These are phyloP conservation scores for Fusarium irregulare DNA, from an alignment of 2,329 filamentous ascomycete genomes.

Conservation along the genomic window DNA sequence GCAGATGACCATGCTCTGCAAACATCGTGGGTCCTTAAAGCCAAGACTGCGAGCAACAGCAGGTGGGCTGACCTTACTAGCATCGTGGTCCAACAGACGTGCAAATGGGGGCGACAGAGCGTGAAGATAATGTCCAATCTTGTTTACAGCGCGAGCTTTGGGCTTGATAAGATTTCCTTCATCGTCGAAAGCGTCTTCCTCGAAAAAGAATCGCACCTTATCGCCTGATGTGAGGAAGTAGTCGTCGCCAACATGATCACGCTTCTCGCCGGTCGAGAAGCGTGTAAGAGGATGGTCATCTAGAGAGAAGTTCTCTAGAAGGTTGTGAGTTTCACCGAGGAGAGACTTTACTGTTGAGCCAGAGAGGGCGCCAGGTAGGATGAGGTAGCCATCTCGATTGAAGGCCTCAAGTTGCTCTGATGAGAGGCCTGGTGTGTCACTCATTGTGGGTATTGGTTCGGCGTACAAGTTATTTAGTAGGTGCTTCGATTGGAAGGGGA, in stretches of 20 bases:
- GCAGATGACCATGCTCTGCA: conserved; percentile 98
- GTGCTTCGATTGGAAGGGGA: not conserved
- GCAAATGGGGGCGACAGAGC: conserved; percentile 74
- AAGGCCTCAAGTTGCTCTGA: conserved; percentile 78
- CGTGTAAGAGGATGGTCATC: conserved; percentile 89
- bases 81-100: conserved; percentile 58
- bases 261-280: conserved; percentile 85
- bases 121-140: conserved; percentile 85
- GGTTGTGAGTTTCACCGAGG: conserved; percentile 76
- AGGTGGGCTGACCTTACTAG: conserved; percentile 57
- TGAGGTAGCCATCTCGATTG: conserved; percentile 86
- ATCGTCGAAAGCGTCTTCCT: conserved; percentile 86
- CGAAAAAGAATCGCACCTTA: conserved; percentile 96
- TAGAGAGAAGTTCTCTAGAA: conserved; percentile 83
- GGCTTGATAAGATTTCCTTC: conserved; percentile 76
- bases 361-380: conserved; percentile 82
- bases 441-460: conserved; percentile 17
- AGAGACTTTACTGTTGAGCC: conserved; percentile 73
- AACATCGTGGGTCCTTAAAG: conserved; percentile 77
- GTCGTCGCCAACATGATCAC: conserved; percentile 86
- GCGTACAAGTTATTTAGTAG: no score
- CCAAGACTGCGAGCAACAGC: conserved; percentile 77
- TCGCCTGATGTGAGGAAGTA: conserved; percentile 94
- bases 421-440: conserved; percentile 67
- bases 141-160: conserved; percentile 88